Percentiles rank a stretch among this genome's conserved stretches.
Evolutionary conservation across 495 filamentous ascomycete species (phyloP).

Genomic region (Penicillium taxi): DNA sequence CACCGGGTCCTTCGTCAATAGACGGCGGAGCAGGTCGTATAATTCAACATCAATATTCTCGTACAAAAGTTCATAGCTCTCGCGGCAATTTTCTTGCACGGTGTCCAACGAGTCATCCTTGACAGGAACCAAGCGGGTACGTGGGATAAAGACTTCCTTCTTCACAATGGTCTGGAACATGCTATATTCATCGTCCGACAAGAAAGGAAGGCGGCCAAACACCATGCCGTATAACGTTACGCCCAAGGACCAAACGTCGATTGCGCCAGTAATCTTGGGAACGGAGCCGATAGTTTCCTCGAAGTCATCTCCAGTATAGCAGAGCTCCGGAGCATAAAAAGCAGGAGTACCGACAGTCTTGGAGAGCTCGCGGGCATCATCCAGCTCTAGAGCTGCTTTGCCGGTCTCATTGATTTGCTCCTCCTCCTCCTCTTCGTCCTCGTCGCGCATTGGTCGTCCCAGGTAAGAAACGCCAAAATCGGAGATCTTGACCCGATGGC

Average conservation of each 20-base stretch:
- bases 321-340: slow-evolving; percentile 97
- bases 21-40: slow-evolving; percentile 67
- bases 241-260: slow-evolving; percentile 96
- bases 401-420: slow-evolving; percentile 79
- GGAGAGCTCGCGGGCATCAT: slow-evolving; percentile 87
- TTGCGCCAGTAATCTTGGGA: slow-evolving; percentile 57
- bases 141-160: slow-evolving; percentile 81
- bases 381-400: slow-evolving; percentile 68
- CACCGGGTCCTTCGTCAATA: slow-evolving; percentile 82
- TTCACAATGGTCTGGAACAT: slow-evolving; percentile 87
- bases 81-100: slow-evolving; percentile 37
- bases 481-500: slow-evolving; percentile 93
- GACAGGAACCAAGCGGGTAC: slow-evolving; percentile 68
- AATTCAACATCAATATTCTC: slow-evolving; percentile 80
- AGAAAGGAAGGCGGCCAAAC: slow-evolving; percentile 86
- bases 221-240: slow-evolving; percentile 94
- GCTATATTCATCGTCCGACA: slow-evolving; percentile 80
- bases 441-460: slow-evolving; percentile 71
- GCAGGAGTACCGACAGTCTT: slow-evolving; percentile 97
- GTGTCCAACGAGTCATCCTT: slow-evolving; percentile 45
- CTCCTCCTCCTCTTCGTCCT: slow-evolving; percentile 66
- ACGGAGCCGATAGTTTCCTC: slow-evolving; percentile 36
- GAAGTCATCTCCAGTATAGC: slow-evolving; percentile 57
- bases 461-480: slow-evolving; percentile 98
- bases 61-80: slow-evolving; percentile 65